Percentiles rank a stretch among this genome's conserved stretches.
Conservation (phyloP, 495 filamentous ascomycete species). For the Aspergillus conjunctus region DNA sequence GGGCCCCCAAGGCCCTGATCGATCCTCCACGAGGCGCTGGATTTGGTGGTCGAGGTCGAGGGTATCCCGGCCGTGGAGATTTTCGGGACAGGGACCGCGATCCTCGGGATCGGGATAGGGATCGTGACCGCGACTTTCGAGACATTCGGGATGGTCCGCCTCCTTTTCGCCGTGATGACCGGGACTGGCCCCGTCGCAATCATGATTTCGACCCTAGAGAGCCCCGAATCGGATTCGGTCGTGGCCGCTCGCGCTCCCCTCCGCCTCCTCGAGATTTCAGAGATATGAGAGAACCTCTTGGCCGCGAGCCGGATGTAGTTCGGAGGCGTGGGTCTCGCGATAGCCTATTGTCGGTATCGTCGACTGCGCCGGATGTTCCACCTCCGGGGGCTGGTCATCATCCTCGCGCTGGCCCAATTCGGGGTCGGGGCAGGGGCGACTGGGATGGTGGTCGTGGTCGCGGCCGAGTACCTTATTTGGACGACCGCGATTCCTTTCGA, state of each 20-base stretch:
- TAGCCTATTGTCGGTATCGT: slow-evolving; percentile 67
- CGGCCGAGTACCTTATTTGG: slow-evolving; percentile 54
- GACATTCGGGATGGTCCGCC: slow-evolving; percentile 40
- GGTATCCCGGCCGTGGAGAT: slow-evolving; percentile 56
- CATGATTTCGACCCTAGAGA: slow-evolving; percentile 50
- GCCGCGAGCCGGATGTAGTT: slow-evolving; percentile 43
- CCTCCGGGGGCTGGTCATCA: slow-evolving; percentile 47
- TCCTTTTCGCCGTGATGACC: slow-evolving; percentile 41
- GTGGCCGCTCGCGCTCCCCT: slow-evolving; percentile 48
- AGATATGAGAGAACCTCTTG: slow-evolving; percentile 44
- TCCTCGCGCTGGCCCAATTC: slow-evolving; percentile 58
- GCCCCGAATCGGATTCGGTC: slow-evolving; percentile 42
- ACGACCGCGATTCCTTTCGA: slow-evolving; percentile 62
- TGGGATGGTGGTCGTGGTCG: slow-evolving; percentile 64
- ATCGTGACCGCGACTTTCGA: slow-evolving; percentile 45
- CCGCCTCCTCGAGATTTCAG: slow-evolving; percentile 53
- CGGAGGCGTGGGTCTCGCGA: slow-evolving; percentile 61
- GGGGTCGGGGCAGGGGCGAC: slow-evolving; percentile 66
- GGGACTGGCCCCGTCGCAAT: slow-evolving; percentile 41
- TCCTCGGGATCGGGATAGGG: slow-evolving; percentile 44
- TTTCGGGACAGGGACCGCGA: slow-evolving; percentile 64
- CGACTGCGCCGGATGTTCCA: slow-evolving; percentile 66
- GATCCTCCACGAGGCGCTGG: slow-evolving; percentile 61
- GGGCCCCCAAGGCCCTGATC: slow-evolving; percentile 69
- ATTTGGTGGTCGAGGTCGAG: slow-evolving; percentile 49